Conservation (phyloP, 495 filamentous ascomycete species). For the Poronia punctata region DNA sequence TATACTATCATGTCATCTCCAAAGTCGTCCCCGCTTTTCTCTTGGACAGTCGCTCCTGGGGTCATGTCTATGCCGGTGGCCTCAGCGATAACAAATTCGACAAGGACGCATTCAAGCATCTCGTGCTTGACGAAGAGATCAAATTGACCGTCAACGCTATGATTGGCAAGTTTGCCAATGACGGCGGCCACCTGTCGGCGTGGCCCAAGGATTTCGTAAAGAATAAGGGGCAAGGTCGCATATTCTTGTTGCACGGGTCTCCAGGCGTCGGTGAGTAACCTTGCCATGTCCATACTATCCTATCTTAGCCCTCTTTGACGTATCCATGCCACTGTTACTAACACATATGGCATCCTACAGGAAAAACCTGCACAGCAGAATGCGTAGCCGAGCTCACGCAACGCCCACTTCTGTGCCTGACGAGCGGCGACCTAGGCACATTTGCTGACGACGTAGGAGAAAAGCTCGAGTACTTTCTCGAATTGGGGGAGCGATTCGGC, state of each 20-base stretch:
- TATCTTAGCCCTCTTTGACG: neutral
- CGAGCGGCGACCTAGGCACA: slow-evolving; percentile 31
- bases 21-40: slow-evolving; percentile 32
- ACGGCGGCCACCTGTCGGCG: slow-evolving; percentile 13
- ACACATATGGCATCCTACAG: neutral
- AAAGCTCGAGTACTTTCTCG: slow-evolving; percentile 32
- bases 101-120: slow-evolving; percentile 20
- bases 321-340: neutral
- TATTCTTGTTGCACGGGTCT: slow-evolving; percentile 21
- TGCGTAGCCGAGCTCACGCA: slow-evolving; percentile 33
- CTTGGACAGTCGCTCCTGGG: slow-evolving; percentile 33
- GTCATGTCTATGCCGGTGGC: slow-evolving; percentile 19
- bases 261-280: slow-evolving; percentile 16
- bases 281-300: neutral
- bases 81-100: slow-evolving; percentile 19
- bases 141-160: slow-evolving; percentile 19
- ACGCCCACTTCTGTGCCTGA: slow-evolving; percentile 32
- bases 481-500: slow-evolving; percentile 36
- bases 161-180: slow-evolving; percentile 20
- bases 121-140: slow-evolving; percentile 22
- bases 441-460: slow-evolving; percentile 26
- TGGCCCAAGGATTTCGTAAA: slow-evolving; percentile 24
- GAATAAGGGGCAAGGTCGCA: slow-evolving; percentile 23
- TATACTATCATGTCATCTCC: slow-evolving; percentile 28
- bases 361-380: slow-evolving; percentile 27